Evolutionary conservation across 1,284 basidiomycete genomes (phyloP), one percentile per base, ranked within the genome.

Genomic region (Cryptococcus sp.): DNA sequence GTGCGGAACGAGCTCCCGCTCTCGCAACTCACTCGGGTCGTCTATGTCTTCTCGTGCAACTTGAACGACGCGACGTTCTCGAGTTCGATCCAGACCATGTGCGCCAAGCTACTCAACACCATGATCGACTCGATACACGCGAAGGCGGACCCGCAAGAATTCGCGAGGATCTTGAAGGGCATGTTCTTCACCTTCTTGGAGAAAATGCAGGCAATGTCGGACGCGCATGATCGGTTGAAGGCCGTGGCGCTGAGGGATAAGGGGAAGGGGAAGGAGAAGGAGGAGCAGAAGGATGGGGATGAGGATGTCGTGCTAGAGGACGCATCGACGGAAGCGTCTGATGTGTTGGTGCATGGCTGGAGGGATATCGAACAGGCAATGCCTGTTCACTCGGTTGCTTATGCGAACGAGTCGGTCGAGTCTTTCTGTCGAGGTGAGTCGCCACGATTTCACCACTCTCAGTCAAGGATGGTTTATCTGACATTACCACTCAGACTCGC

Each of bases 21-120:
- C 5, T 78, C 82, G 16, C 94, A 98, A 73, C 81, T 98, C 23
- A 82, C 85, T 15, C 85, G 85, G 9, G 85, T 96, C 60, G 86
- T 95, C 33, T 85, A 89, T 65, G 84, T 91, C 59, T 97, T 92
- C 72, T 88, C 91, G 5, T 86, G 87, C 55, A 86, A 92, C 67
- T 83, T 98, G 47, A 95, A 98, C 77, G 94, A 98, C 70, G 84
- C 91, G 2, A 86, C 88, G 13, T 82, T 95, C 50, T 83, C 85
- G 12, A 87, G 84, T 60, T 86, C 84, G 54, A 85, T 95, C 39
- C 93, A 98, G 72, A 90, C 90, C 15, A 84, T 98, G 78, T 93
- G 91, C 63, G 88, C 89, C 59, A 98, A 98, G 78, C 86, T 97
- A 75, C 86, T 98, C 67, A 89, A 92, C 70, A 91, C 88, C 61